Evolutionary conservation across 2,329 filamentous ascomycete species (phyloP).

Genomic region (Penicillium frequentans): DNA sequence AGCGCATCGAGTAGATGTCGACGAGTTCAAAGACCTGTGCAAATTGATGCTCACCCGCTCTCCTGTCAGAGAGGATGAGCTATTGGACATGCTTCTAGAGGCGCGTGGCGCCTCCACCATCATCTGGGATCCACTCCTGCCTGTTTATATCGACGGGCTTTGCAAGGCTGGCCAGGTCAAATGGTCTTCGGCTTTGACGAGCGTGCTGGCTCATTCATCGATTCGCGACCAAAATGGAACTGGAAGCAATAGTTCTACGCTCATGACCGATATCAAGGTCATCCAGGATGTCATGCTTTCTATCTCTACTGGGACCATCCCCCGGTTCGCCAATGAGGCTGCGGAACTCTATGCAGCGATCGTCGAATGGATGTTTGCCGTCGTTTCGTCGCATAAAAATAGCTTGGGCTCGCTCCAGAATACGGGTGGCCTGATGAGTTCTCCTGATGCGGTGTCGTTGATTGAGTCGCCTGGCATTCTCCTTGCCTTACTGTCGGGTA

Average conservation of each 20-base stretch:
- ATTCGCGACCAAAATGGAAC: slow-evolving; percentile 18
- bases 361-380: slow-evolving; percentile 40
- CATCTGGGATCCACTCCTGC: slow-evolving; percentile 45
- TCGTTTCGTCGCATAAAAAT: slow-evolving; percentile 37
- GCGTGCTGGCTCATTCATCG: slow-evolving; percentile 37
- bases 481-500: slow-evolving; percentile 39
- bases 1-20: slow-evolving; percentile 36
- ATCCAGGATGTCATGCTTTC: slow-evolving; percentile 44
- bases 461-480: slow-evolving; percentile 46
- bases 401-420: slow-evolving; percentile 27
- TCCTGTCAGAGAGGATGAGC: slow-evolving; percentile 31
- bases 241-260: slow-evolving; percentile 25
- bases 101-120: slow-evolving; percentile 33
- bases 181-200: slow-evolving; percentile 33
- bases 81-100: slow-evolving; percentile 38
- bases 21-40: slow-evolving; percentile 40
- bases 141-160: slow-evolving; percentile 41
- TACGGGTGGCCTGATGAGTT: slow-evolving; percentile 31
- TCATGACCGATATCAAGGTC: slow-evolving; percentile 45
- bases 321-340: slow-evolving; percentile 31
- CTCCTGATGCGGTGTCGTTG: slow-evolving; percentile 39
- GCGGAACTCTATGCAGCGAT: slow-evolving; percentile 33
- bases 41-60: slow-evolving; percentile 32
- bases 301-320: slow-evolving; percentile 35
- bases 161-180: slow-evolving; percentile 35